Conservation (phyloP, 2,329 filamentous ascomycete genomes). For the Dothideomycetes sp. region DNA sequence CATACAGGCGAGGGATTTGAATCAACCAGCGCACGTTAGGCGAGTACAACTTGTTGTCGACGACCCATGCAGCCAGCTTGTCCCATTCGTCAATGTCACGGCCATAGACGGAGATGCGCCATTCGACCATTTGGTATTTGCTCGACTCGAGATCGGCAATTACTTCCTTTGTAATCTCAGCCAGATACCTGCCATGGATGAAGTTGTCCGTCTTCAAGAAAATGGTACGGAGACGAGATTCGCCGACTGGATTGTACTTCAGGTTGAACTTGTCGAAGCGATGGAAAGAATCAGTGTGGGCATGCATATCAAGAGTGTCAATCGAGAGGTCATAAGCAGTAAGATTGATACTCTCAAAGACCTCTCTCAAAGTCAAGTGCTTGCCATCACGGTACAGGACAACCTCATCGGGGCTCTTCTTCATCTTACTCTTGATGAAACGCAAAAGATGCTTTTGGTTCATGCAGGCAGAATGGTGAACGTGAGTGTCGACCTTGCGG, state of each 20-base stretch:
- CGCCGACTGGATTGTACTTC: slow-evolving; percentile 95
- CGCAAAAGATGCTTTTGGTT: slow-evolving; percentile 97
- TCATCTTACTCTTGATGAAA: slow-evolving; percentile 99
- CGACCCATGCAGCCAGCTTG: slow-evolving; percentile 91
- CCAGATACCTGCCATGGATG: slow-evolving; percentile 89
- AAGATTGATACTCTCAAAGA: slow-evolving; percentile 94
- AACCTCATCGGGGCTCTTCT: slow-evolving; percentile 89
- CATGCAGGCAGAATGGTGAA: slow-evolving; percentile 98
- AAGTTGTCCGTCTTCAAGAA: slow-evolving; percentile 98
- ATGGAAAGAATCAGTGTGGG: slow-evolving; percentile 95
- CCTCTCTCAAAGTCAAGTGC: slow-evolving; percentile 79
- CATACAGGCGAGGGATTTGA: slow-evolving; percentile 87
- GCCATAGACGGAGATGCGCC: slow-evolving; percentile 96
- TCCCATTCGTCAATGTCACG: slow-evolving; percentile 92
- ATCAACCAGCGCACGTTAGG: slow-evolving; percentile 97
- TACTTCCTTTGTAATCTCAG: slow-evolving; percentile 96
- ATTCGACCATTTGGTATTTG: slow-evolving; percentile 99
- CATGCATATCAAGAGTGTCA: slow-evolving; percentile 98
- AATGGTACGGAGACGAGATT: slow-evolving; percentile 92
- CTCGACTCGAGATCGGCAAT: slow-evolving; percentile 94
- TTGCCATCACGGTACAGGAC: slow-evolving; percentile 89
- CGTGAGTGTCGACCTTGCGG: slow-evolving; percentile 95
- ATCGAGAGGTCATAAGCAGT: slow-evolving; percentile 97
- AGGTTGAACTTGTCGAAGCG: slow-evolving; percentile 99
- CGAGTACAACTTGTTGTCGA: slow-evolving; percentile 96